Base-by-base conservation (phyloP, 495 filamentous ascomycete species). In the Tuber calosporum region DNA sequence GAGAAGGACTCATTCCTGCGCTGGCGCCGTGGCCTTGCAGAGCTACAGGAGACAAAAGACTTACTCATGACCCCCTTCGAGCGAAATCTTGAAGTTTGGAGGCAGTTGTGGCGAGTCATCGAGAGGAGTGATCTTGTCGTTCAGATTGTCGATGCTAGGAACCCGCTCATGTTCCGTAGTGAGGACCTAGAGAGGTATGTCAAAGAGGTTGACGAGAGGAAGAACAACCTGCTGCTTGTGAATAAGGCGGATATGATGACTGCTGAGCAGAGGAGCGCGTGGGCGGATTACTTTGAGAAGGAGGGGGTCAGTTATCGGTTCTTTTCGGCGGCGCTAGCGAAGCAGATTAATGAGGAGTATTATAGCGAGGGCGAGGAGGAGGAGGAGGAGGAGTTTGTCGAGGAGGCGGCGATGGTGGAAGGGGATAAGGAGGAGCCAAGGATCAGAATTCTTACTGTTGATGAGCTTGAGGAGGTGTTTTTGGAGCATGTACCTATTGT, bases 181-280 rank as follows among this genome's bases (percentile, higher is more conserved):
- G 94, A 97, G 81, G 96, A 98, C 84, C 83, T 99, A 69, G 96
- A 97, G 81, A 86, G 83, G 71, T 99, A 99, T 78, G 95, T 98
- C 68, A 93, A 95, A 84, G 93, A 97, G 82, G 91, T 98, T 39
- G 90, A 93, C 80, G 83, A 89, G 1, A 88, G 87, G 80, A 99
- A 99, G 86, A 87, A 91, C 77, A 99, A 99, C 82, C 80, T 99
- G 79, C 83, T 99, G 67, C 84, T 99, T 48, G 93, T 99, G 71
- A 99, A 99, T 85, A 99, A 99, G 87, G 94, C 96, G 58, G 96
- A 99, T 85, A 96, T 99, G 96, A 93, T 99, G 92, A 95, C 93
- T 22, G 82, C 89, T 71, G 88, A 89, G 78, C 96, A 99, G 83
- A 85, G 96, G 79, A 88, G 88, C 78, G 85, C 85, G 1, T 99